Evolutionary conservation across 1,284 basidiomycete species (phyloP).

Genomic region (Heterobasidion annosum): DNA sequence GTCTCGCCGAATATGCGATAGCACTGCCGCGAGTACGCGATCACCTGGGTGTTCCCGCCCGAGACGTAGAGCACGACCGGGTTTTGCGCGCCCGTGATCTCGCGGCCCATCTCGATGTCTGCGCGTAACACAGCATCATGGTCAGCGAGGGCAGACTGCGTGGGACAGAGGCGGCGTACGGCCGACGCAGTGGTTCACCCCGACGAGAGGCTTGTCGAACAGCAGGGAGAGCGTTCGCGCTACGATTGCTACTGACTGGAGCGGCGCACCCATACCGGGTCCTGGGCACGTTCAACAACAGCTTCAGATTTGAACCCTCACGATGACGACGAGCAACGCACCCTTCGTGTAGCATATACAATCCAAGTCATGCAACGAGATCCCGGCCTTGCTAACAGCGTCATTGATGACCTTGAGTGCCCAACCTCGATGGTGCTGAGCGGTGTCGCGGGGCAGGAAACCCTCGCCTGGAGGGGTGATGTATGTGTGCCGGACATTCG

Average conservation of each 20-base stretch:
- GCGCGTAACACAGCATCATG: conserved; percentile 4
- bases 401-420: conserved; percentile 76
- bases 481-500: conserved; percentile 93
- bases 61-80: conserved; percentile 98
- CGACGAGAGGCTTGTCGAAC: conserved; percentile 88
- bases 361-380: conserved; percentile 74
- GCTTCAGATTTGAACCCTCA: background rate
- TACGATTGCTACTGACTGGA: conserved; percentile 94
- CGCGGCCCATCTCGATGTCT: conserved; percentile 99
- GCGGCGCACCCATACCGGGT: conserved; percentile 96
- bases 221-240: conserved; percentile 87
- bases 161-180: conserved; percentile 47
- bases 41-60: conserved; percentile 98
- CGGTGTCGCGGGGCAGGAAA: conserved; percentile 93
- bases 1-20: conserved; percentile 99
- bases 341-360: conserved; percentile 98
- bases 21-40: conserved; percentile 94
- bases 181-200: conserved; percentile 98
- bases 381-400: conserved; percentile 64
- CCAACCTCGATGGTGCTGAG: conserved; percentile 95
- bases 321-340: conserved; percentile 18
- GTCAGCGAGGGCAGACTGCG: no score
- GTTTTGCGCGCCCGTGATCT: conserved; percentile 91
- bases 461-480: conserved; percentile 98
- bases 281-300: conserved; percentile 35